Base-by-base conservation (phyloP, 148 eudicot genomes). In the Chenopodium berlandieri region DNA sequence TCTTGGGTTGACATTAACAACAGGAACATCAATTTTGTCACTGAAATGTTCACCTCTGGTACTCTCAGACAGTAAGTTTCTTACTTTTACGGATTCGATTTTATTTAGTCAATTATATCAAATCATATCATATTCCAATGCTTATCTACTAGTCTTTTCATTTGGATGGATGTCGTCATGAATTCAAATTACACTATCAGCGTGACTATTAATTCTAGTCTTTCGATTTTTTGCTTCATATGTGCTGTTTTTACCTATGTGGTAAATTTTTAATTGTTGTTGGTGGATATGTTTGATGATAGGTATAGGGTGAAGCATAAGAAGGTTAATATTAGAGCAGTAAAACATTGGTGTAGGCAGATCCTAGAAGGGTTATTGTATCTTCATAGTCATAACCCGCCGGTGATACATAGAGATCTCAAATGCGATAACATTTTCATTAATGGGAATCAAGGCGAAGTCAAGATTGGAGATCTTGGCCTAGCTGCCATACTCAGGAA, bases 281-380 rank as follows among this genome's bases (percentile, higher is more conserved):
- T 13, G 62, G 62, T 52, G 62, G 62, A 16, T 14, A 40, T 56
- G 62, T 77, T 47, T 31, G 47, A 65, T 74, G 69, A 71, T 67
- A 83, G 88, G 86, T 86, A 86, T 83, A 81, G 88, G 83, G 50
- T 86, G 78, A 86, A 83, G 65, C 88, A 86, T 83, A 86, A 81
- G 73, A 86, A 83, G 75, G 86, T 86, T 56, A 86, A 86, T 79
- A 84, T 84, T 32, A 81, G 89, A 79, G 86, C 89, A 78, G 89
- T 86, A 83, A 86, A 86, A 81, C 89, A 86, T 70, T 86, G 89
- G 89, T 86, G 86, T 86, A 84, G 86, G 74, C 89, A 84, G 85
- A 86, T 86, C 77, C 63, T 86, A 73, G 73, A 82, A 60, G 86
- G 89, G 72, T 75, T 86, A 60, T 67, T 75, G 71, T 86, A 84